Base-by-base conservation (phyloP, 306 rosid genomes). In the Sicyos edulis region DNA sequence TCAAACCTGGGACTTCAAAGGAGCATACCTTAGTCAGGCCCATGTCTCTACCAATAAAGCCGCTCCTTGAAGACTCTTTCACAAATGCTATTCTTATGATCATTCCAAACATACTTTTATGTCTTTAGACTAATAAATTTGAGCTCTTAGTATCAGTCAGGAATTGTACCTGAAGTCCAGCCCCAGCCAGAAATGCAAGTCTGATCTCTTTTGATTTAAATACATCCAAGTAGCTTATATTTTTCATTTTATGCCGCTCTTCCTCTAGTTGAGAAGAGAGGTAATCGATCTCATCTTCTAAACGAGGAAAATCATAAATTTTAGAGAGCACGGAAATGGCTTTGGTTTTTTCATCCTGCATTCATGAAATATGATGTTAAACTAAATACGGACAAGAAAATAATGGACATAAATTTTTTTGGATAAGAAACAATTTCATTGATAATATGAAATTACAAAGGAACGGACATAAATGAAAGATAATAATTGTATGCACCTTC, bases 141-240 rank as follows among this genome's bases (percentile, higher is more conserved):
- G 58, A 69, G 3, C 55, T 45, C 65, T 34, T 40, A 64, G 52
- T 45, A 51, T 50, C 8, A 44, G 37, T 26, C 20, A 24, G 52
- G 54, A 7, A 20, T 50, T 60, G 56, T 86, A 92, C 96, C 91
- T 86, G 96, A 63, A 92, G 85, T 73, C 98, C 98, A 15, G 83
- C 98, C 49, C 98, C 96, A 10, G 88, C 96, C 10, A 90, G 73
- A 83, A 92, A 88, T 10, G 98, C 98, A 19, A 92, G 88, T 78
- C 96, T 82, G 68, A 92, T 88, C 80, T 88, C 90, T 81, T 88
- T 90, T 49, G 80, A 53, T 75, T 62, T 84, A 67, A 88, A 90
- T 70, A 88, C 96, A 71, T 86, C 87, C 82, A 60, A 10, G 71
- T 63, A 84, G 63, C 85, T 82, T 51, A 83, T 79, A 54, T 76